Evolutionary conservation across 2,329 filamentous ascomycete species (phyloP).

Genomic region (Cytospora paraplurivora): DNA sequence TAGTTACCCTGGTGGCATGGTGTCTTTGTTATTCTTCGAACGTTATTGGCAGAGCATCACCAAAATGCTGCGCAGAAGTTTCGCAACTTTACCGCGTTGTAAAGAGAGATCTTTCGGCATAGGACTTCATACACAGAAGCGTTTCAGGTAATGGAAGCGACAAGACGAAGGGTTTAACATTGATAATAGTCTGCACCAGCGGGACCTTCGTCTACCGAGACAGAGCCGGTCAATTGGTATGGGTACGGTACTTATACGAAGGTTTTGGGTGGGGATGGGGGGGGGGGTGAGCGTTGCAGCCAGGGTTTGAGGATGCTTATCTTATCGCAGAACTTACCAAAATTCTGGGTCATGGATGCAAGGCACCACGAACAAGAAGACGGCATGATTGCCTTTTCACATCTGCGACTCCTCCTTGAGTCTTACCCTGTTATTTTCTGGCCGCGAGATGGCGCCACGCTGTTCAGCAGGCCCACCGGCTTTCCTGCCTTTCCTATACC

Average conservation of each 20-base stretch:
- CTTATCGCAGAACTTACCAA: conserved; percentile 21
- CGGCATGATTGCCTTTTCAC: background rate
- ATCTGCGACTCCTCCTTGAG: background rate
- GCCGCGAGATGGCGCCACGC: conserved; percentile 45
- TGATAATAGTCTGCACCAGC: too few species aligned
- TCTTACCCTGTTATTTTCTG: conserved; percentile 16
- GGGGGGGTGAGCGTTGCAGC: too few species aligned
- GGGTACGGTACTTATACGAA: background rate
- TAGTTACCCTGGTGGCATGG: background rate
- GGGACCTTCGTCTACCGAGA: too few species aligned
- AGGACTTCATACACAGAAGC: background rate
- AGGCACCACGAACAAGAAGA: background rate
- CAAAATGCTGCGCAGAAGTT: background rate
- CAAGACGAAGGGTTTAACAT: too few species aligned
- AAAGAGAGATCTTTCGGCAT: background rate
- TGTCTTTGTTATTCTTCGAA: background rate
- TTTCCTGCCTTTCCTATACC: conserved; percentile 55
- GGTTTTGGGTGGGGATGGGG: background rate
- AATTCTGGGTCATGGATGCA: conserved; percentile 12
- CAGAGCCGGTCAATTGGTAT: too few species aligned
- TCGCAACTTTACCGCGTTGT: background rate
- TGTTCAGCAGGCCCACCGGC: conserved; percentile 42
- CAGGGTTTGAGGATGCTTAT: conserved; percentile 18
- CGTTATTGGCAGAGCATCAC: background rate
- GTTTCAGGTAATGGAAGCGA: too few species aligned